Conservation (phyloP, 495 filamentous ascomycete genomes). For the Aeminium ludgeri region DNA sequence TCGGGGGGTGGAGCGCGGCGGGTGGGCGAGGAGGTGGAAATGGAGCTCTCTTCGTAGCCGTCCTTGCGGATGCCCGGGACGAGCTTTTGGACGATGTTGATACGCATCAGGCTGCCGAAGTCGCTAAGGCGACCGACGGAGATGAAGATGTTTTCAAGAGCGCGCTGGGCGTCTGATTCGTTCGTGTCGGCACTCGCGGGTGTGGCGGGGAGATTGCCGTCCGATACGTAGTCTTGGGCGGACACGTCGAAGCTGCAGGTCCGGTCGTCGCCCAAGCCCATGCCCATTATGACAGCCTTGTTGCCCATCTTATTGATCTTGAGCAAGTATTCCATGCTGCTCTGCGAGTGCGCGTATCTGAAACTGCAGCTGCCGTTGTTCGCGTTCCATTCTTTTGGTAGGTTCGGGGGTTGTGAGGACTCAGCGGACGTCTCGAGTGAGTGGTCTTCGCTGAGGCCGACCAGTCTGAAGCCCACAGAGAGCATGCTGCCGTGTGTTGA, state of each 20-base stretch:
- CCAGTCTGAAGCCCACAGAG: slow-evolving; percentile 61
- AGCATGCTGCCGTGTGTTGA: slow-evolving; percentile 71
- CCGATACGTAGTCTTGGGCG: slow-evolving; percentile 59
- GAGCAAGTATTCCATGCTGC: slow-evolving; percentile 67
- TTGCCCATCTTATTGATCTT: slow-evolving; percentile 66
- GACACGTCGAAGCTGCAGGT: slow-evolving; percentile 61
- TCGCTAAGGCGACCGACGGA: slow-evolving; percentile 49
- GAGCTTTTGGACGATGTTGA: slow-evolving; percentile 65
- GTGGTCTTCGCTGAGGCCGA: slow-evolving; percentile 71
- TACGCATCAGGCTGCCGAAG: slow-evolving; percentile 48
- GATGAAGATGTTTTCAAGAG: slow-evolving; percentile 56
- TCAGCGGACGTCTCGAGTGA: slow-evolving; percentile 38
- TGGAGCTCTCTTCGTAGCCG: slow-evolving; percentile 46
- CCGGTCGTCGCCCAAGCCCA: slow-evolving; percentile 64
- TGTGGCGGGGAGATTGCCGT: slow-evolving; percentile 38
- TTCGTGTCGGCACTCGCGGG: slow-evolving; percentile 13
- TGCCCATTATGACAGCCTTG: slow-evolving; percentile 66
- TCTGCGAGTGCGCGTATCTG: slow-evolving; percentile 80
- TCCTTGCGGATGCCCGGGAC: slow-evolving; percentile 57
- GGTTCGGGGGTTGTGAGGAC: slow-evolving; percentile 29
- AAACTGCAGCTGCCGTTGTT: slow-evolving; percentile 51
- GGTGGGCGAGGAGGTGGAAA: slow-evolving; percentile 10
- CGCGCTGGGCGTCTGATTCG: slow-evolving; percentile 20
- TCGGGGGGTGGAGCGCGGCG: slow-evolving; percentile 17
- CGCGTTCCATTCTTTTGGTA: slow-evolving; percentile 66